Conservation (phyloP, 345 rosid genomes). For the Pistacia atlantica region DNA sequence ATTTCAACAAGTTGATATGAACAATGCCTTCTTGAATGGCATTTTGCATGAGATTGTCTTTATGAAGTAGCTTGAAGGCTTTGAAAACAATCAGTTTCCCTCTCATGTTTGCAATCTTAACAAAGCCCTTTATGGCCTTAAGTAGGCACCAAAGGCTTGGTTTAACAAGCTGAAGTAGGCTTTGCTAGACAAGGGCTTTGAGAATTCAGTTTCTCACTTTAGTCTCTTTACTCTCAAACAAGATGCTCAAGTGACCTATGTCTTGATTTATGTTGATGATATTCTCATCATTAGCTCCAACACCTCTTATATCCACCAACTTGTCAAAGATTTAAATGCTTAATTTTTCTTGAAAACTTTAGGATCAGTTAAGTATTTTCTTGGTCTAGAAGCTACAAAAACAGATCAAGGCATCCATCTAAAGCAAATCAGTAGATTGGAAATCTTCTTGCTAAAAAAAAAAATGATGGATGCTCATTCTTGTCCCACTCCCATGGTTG, state of each 20-base stretch:
- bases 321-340: background rate
- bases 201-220: background rate
- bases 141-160: background rate
- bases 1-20: background rate
- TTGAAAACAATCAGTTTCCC: accelerated
- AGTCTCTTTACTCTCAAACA: background rate
- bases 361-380: no score
- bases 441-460: no score
- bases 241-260: no score
- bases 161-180: background rate
- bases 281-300: background rate
- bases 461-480: no score
- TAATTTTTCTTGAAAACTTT: background rate
- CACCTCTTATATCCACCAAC: background rate
- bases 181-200: background rate
- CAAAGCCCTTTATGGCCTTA: background rate
- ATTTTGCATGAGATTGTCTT: background rate
- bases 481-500: background rate
- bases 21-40: background rate
- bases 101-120: background rate
- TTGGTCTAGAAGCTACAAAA: no score
- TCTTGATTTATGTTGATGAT: background rate
- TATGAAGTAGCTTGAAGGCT: background rate
- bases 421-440: no score
- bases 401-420: no score